phyloP scores from a whole-genome alignment of 2,329 filamentous ascomycete species.

The Chaetomium strumarium region DNA sequence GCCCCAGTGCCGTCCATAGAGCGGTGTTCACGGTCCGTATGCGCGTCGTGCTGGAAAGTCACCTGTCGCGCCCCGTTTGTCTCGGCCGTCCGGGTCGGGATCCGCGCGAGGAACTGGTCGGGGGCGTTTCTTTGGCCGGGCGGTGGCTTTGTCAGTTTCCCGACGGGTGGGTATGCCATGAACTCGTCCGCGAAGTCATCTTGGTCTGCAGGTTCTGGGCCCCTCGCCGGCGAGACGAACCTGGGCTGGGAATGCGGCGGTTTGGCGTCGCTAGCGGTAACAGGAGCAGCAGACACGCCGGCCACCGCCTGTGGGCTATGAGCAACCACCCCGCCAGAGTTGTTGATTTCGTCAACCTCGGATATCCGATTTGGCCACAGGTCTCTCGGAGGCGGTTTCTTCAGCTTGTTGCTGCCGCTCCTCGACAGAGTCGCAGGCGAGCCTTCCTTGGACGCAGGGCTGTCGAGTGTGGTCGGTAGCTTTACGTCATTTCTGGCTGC shows the following conservation, averaged over 20 bases:
- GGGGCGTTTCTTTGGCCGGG: slow-evolving; percentile 23
- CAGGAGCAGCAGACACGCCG: slow-evolving; percentile 2
- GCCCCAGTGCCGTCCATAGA: slow-evolving; percentile 31
- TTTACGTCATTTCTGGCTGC: slow-evolving; percentile 41
- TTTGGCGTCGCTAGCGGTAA: neutral
- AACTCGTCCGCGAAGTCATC: slow-evolving; percentile 15
- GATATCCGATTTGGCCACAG: slow-evolving; percentile 38
- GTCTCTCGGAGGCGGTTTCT: slow-evolving; percentile 52
- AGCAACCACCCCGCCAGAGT: slow-evolving; percentile 1
- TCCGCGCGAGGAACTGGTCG: slow-evolving; percentile 22
- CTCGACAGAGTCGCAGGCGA: slow-evolving; percentile 34
- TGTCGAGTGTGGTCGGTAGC: slow-evolving; percentile 28
- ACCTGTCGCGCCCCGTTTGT: slow-evolving; percentile 7
- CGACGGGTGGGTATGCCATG: slow-evolving; percentile 16
- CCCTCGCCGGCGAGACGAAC: neutral
- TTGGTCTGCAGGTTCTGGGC: neutral
- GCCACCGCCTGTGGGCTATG: neutral
- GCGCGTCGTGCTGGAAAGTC: slow-evolving; percentile 2
- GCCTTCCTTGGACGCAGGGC: slow-evolving; percentile 20
- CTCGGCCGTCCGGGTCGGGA: slow-evolving; percentile 12
- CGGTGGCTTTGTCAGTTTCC: slow-evolving; percentile 23
- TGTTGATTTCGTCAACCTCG: slow-evolving; percentile 36
- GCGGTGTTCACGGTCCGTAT: slow-evolving; percentile 21
- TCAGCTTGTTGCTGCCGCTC: slow-evolving; percentile 53
- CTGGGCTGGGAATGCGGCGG: neutral